phyloP scores from a whole-genome alignment of 129 eudicot genomes.

The Smallanthus sonchifolius region DNA sequence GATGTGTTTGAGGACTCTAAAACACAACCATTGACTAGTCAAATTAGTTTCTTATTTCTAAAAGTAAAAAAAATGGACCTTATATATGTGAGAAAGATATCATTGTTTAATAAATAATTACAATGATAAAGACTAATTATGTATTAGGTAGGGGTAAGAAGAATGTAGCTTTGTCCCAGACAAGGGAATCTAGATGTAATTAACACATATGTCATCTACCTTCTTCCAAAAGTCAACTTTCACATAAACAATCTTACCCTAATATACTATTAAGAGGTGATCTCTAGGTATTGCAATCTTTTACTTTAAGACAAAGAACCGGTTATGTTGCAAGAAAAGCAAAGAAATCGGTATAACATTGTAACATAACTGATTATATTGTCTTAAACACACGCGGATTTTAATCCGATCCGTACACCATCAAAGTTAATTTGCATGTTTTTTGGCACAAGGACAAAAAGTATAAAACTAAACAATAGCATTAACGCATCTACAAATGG shows the following conservation, averaged over 20 bases:
- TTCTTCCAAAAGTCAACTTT: conserved; percentile 21
- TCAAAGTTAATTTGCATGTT: too few species aligned
- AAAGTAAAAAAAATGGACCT: too few species aligned
- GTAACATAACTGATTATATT: background rate
- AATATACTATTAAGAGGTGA: background rate
- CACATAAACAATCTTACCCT: background rate
- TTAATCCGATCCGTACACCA: background rate
- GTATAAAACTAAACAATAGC: too few species aligned
- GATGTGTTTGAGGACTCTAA: too few species aligned
- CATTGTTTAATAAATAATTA: background rate
- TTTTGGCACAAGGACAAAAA: too few species aligned
- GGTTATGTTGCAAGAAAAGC: background rate
- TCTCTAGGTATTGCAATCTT: background rate
- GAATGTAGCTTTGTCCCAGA: conserved; percentile 13
- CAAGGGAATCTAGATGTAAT: conserved; percentile 35
- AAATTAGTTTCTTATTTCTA: too few species aligned
- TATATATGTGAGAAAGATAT: background rate
- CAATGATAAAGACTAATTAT: background rate
- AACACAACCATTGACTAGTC: too few species aligned
- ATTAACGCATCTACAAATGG: too few species aligned
- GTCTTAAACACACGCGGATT: background rate
- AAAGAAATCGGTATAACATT: background rate
- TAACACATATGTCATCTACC: conserved; percentile 14
- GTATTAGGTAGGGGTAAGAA: conserved; percentile 15
- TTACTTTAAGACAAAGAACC: background rate